Evolutionary conservation across 192 early-diverging fungal genomes (phyloP), one percentile per base, ranked within the genome.

Genomic region (Coemansia sp.): DNA sequence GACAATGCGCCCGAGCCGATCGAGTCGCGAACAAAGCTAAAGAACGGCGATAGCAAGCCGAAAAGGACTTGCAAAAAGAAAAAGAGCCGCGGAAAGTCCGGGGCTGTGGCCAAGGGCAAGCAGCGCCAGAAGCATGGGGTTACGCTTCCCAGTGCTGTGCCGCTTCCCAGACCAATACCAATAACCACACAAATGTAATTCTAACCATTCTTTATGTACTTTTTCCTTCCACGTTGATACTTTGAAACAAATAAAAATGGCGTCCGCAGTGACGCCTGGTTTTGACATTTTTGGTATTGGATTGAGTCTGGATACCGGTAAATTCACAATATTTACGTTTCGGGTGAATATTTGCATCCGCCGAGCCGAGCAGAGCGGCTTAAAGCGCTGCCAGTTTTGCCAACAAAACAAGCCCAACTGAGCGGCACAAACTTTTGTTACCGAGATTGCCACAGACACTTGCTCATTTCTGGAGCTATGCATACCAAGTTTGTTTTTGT

Each of bases 141-240:
- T 51, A 55, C 39, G 51, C 55, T 61, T 21, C 70, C 69, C 26
- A 68, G 61, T 4, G 65, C 67, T 21, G 23, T 68, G 35, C 68
- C 76, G 19, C 59, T 74, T 6, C 69, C 69, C 14, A 48, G 38
- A 51, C 65, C 65, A 74, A 71, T 65, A 62, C 60, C 71, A 62
- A 62, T 79, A 59, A 29, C 54, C 39, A 55, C 48, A n/a, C 61
- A 65, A 59, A 62, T 79, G 76, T 79, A 79, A 79, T 73, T 79
- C 21, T 73, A 71, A 9, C 31, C 31, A 35, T 35, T 35, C 31
- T 35, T 19, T 57, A 19, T 57, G 29, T 37, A 37, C 21, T 22
- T 57, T 57, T 57, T 56, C 52, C 52, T 11, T 25, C 14, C 23
- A 16, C 54, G 25, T 29, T 31, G 25, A n/a, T 27, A 56, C 9